Base-by-base conservation (phyloP, 1,284 basidiomycete genomes). In the Cutaneotrichosporon sp. region DNA sequence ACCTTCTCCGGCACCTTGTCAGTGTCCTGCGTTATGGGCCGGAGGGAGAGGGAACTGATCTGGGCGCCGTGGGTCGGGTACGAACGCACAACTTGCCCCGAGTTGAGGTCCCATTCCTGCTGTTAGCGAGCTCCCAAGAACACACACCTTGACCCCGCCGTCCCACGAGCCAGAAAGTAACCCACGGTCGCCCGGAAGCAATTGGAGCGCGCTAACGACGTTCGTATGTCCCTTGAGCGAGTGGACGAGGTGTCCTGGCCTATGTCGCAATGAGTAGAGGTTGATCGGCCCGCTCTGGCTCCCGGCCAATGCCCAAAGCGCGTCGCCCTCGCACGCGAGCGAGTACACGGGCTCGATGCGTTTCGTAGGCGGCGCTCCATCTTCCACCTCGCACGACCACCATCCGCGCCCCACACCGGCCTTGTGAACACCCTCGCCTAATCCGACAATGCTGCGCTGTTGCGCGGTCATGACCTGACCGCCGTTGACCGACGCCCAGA, bases 41-140 rank as follows among this genome's bases (percentile, higher is more conserved):
- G 86, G 34, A 97, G 85, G 21, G 89, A 87, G 50, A 98, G 81
- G 14, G 88, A 87, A 4, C 92, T 89, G 13, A 99, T 86, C 76
- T 98, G 95, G 2, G 92, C 88, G 31, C 89, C 89, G 74, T 97
- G 92, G 0, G 89, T 86, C 0, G 86, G 87, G 73, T 91, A 98
- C 47, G 85, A 87, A 52, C 94, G 87, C 6, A 89, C 85, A 38
- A 84, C 83, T 70, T 91, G 86, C 1, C 97, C 97, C 0, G 90
- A 96, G 74, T 99, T 91, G 56, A 99, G 84, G 81, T 99, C 96
- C 96, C 97, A 99, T 87, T 97, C 91, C 92, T 97, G 75, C 18
- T 3, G 56, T 55, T 51, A 69, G 63, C 26, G 36, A 18, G 26
- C 11, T 42, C 22, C 18, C 38, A 18, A 36, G 6, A 18, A 26